Percentiles rank a stretch among this genome's conserved stretches.
These are phyloP conservation scores for Lecanicillium sp. DNA, from an alignment of 2,329 filamentous ascomycete genomes.

Conservation along the genomic window DNA sequence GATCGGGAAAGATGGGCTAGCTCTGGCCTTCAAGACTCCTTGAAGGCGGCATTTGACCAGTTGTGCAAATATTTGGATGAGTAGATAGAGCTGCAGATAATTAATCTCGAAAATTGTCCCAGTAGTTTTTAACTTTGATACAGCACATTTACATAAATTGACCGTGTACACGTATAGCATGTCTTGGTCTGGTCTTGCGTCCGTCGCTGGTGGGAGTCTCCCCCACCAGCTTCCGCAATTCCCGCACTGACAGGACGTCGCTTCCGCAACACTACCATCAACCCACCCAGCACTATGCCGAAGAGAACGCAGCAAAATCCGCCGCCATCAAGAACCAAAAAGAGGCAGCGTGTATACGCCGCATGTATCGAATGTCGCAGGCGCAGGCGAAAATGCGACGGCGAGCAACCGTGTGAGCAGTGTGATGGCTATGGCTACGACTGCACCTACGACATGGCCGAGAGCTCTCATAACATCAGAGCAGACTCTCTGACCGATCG, in stretches of 20 bases:
- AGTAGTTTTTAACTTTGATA: too few relatives aligned
- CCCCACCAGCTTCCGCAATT: too few relatives aligned
- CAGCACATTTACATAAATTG: too few relatives aligned
- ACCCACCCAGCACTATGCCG: background rate
- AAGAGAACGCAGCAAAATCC: background rate
- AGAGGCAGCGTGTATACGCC: constrained; percentile 8
- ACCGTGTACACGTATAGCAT: too few relatives aligned
- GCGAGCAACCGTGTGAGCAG: constrained; percentile 8
- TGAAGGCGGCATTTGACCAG: background rate
- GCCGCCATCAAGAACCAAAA: constrained; percentile 1
- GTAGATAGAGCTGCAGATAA: too few relatives aligned
- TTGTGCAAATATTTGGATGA: background rate
- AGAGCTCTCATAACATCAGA: too few relatives aligned
- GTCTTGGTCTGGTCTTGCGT: too few relatives aligned
- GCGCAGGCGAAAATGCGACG: constrained; percentile 13
- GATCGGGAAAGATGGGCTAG: background rate
- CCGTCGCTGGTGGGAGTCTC: too few relatives aligned
- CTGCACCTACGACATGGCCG: constrained; percentile 11
- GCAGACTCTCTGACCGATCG: background rate
- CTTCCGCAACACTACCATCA: background rate
- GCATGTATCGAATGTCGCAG: constrained; percentile 10
- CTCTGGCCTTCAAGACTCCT: background rate
- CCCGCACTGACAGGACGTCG: too few relatives aligned
- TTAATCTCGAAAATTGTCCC: too few relatives aligned
- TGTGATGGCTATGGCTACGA: constrained; percentile 11